A percentile compares a stretch with the other conserved stretches of the same genome.
phyloP scores from a whole-genome alignment of 2,329 filamentous ascomycete species.

The Ophiognomonia clavigignenti-juglandacearum region DNA sequence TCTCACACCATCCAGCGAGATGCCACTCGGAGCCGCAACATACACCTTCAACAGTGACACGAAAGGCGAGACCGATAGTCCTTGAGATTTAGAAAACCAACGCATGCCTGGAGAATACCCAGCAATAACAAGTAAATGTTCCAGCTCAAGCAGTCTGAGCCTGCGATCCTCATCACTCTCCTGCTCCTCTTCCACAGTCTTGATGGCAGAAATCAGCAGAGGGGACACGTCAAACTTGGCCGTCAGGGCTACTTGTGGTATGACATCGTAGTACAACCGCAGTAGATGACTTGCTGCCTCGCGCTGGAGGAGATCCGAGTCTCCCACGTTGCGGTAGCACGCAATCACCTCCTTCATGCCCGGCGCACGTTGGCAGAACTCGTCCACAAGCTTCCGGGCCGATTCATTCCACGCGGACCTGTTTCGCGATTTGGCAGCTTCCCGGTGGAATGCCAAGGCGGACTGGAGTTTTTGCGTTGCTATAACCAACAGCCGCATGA shows the following conservation, averaged over 20 bases:
- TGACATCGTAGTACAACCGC: slow-evolving; percentile 76
- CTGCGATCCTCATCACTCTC: slow-evolving; percentile 37
- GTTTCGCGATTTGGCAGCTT: slow-evolving; percentile 30
- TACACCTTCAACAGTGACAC: slow-evolving; percentile 62
- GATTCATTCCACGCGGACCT: slow-evolving; percentile 64
- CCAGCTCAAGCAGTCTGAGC: slow-evolving; percentile 67
- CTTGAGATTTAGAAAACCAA: slow-evolving; percentile 77
- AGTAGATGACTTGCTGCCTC: slow-evolving; percentile 76
- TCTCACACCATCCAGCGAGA: slow-evolving; percentile 47
- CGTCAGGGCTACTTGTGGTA: slow-evolving; percentile 73
- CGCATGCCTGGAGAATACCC: slow-evolving; percentile 77
- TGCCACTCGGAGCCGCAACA: slow-evolving; percentile 40
- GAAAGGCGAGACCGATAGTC: slow-evolving; percentile 63
- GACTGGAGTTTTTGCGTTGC: slow-evolving; percentile 72
- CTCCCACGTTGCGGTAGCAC: slow-evolving; percentile 64
- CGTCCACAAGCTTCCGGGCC: slow-evolving; percentile 59
- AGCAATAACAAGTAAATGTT: slow-evolving; percentile 77
- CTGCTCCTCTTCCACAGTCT: slow-evolving; percentile 48
- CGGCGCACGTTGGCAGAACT: slow-evolving; percentile 75
- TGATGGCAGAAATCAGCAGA: slow-evolving; percentile 64
- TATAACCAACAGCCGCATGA: slow-evolving; percentile 70
- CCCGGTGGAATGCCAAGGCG: slow-evolving; percentile 57
- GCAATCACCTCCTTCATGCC: slow-evolving; percentile 75
- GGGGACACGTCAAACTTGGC: slow-evolving; percentile 86
- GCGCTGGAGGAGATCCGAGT: slow-evolving; percentile 67